These are phyloP conservation scores for Coemansia sp. DNA, from an alignment of 192 early-diverging fungal genomes.

Conservation along the genomic window DNA sequence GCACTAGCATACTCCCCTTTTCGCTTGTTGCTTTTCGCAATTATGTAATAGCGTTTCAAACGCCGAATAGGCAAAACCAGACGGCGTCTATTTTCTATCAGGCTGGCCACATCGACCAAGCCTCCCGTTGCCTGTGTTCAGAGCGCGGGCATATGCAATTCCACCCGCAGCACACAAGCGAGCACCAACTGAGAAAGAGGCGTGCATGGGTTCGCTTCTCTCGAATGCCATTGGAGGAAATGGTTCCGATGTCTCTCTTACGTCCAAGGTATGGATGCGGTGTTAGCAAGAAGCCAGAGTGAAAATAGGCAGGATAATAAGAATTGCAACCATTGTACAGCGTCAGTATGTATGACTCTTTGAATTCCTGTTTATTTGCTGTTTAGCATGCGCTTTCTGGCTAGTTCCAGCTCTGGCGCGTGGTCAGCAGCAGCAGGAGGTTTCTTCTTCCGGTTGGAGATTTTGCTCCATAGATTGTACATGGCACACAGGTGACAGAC, in stretches of 20 bases:
- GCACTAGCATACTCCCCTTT: not conserved
- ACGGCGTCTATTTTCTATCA: not conserved
- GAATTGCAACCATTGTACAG: not conserved
- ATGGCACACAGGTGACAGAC: not conserved
- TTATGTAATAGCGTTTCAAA: constrained; percentile 1
- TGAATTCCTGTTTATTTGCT: not conserved
- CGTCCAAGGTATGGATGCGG: not conserved
- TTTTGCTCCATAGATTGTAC: not conserved
- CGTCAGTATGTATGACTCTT: not conserved
- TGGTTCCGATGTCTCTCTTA: not conserved
- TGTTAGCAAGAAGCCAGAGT: not conserved
- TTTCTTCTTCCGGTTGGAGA: not conserved
- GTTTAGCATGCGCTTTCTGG: not conserved
- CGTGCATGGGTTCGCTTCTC: not conserved
- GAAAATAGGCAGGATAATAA: not conserved
- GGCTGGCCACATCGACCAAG: not conserved
- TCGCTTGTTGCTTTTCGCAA: not conserved
- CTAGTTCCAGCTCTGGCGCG: constrained; percentile 7
- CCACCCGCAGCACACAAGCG: not conserved
- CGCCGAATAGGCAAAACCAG: not conserved
- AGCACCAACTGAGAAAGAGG: not conserved
- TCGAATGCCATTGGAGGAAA: constrained; percentile 3
- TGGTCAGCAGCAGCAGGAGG: not conserved
- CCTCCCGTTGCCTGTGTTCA: not conserved
- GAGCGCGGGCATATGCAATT: not conserved